A percentile compares a stretch with the other conserved stretches of the same genome.
Conservation (phyloP, 139 green algal genomes). For the Coccomyxa sp. region DNA sequence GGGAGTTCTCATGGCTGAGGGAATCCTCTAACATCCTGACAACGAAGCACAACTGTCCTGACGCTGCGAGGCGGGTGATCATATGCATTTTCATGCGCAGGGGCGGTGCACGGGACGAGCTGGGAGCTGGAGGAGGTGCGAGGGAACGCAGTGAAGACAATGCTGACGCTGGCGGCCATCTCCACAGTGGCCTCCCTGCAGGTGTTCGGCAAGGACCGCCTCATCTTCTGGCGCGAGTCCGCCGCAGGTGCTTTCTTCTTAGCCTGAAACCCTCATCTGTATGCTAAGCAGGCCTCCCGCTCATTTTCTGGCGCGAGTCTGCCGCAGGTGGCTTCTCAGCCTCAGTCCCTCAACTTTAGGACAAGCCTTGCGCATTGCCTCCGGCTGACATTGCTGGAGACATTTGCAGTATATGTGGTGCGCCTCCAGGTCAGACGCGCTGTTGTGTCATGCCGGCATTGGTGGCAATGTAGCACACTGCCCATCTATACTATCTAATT, state of each 20-base stretch:
- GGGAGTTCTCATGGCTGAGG: too few relatives aligned
- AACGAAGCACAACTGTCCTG: background rate
- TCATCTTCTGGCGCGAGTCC: constrained; percentile 49
- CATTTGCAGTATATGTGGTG: too few relatives aligned
- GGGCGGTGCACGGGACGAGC: constrained; percentile 36
- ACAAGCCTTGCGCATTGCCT: too few relatives aligned
- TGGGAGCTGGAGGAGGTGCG: constrained; percentile 25
- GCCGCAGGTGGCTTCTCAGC: constrained; percentile 23
- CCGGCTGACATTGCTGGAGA: too few relatives aligned
- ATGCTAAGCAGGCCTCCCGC: too few relatives aligned
- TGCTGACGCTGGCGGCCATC: constrained; percentile 41
- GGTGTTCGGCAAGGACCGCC: constrained; percentile 43
- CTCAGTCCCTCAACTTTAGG: too few relatives aligned
- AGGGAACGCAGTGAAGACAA: constrained; percentile 28
- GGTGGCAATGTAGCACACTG: too few relatives aligned
- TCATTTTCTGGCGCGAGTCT: constrained; percentile 49
- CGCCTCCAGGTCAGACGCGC: too few relatives aligned
- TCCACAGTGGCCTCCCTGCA: constrained; percentile 27
- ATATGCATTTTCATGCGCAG: background rate
- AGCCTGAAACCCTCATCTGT: too few relatives aligned
- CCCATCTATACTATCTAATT: too few relatives aligned
- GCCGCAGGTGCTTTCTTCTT: constrained; percentile 20
- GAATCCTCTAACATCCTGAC: too few relatives aligned
- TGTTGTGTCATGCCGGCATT: too few relatives aligned
- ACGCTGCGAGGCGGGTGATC: background rate